phyloP scores from a whole-genome alignment of 305 asterid species.

The Fraxinus velutina region DNA sequence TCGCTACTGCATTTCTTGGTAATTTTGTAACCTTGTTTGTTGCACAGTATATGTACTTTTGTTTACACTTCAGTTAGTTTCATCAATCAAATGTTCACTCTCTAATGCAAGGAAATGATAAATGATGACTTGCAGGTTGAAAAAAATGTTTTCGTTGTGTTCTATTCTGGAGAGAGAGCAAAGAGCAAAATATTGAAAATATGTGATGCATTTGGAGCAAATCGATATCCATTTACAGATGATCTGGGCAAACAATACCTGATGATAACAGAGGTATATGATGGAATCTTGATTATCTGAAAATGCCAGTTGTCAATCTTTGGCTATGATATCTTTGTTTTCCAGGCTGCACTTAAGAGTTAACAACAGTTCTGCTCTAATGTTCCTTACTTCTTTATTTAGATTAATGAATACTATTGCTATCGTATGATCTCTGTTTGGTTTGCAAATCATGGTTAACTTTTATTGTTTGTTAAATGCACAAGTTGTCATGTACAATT shows the following conservation, averaged over 20 bases:
- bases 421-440: neutral
- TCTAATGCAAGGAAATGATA: conserved; percentile 10
- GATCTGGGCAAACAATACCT: conserved; percentile 50
- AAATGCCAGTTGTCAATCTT: neutral
- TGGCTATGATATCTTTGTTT: neutral
- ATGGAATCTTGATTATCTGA: neutral
- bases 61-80: neutral
- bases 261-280: conserved; percentile 51
- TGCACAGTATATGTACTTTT: neutral
- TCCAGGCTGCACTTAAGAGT: conserved; percentile 1
- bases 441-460: neutral
- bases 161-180: conserved; percentile 63
- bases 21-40: neutral
- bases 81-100: neutral
- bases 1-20: conserved; percentile 6
- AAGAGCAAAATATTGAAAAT: conserved; percentile 55
- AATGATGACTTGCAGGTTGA: conserved; percentile 43
- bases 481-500: neutral
- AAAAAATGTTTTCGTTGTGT: conserved; percentile 53
- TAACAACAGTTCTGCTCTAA: conserved; percentile 7
- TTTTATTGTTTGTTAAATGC: neutral
- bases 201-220: conserved; percentile 72
- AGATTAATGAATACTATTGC: neutral
- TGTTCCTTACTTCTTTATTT: neutral
- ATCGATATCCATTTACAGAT: conserved; percentile 57